A percentile compares a stretch with the other conserved stretches of the same genome.
These are phyloP conservation scores for Seiridium cupressi DNA, from an alignment of 2,329 filamentous ascomycete species.

Conservation along the genomic window DNA sequence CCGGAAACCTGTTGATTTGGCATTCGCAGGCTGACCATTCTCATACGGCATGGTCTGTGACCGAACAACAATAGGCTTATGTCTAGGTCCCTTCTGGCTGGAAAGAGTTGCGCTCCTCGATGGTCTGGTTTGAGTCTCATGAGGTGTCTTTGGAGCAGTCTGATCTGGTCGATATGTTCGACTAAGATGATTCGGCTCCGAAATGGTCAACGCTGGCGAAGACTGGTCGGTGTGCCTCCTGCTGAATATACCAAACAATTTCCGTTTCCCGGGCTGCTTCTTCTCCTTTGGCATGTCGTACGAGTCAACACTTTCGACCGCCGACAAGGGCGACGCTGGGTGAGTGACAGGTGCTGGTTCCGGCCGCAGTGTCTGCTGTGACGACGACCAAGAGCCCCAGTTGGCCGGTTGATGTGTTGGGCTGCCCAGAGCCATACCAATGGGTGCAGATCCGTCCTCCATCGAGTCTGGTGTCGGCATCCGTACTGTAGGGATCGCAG, in stretches of 20 bases:
- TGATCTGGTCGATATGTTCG: slow-evolving; percentile 13
- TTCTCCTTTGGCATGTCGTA: slow-evolving; percentile 30
- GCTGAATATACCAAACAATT: slow-evolving; percentile 56
- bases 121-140: slow-evolving; percentile 18
- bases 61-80: slow-evolving; percentile 42
- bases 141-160: slow-evolving; percentile 14
- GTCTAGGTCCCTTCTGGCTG: slow-evolving; percentile 31
- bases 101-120: slow-evolving; percentile 35
- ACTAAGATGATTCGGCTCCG: slow-evolving; percentile 19
- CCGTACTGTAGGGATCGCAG: slow-evolving; percentile 30
- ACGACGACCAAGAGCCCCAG: slow-evolving; percentile 16
- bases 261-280: slow-evolving; percentile 56
- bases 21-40: slow-evolving; percentile 13
- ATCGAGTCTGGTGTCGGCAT: slow-evolving; percentile 43
- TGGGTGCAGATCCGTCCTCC: slow-evolving; percentile 42
- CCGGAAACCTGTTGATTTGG: slow-evolving; percentile 6
- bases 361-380: slow-evolving; percentile 9
- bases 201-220: slow-evolving; percentile 9
- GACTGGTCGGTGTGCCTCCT: slow-evolving; percentile 35
- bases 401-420: slow-evolving; percentile 47
- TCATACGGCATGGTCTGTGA: slow-evolving; percentile 39
- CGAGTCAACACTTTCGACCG: slow-evolving; percentile 16
- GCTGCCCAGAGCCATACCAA: slow-evolving; percentile 75
- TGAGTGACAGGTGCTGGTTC: slow-evolving; percentile 12
- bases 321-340: slow-evolving; percentile 19